phyloP scores from a whole-genome alignment of 2,329 filamentous ascomycete genomes.

The Ophiostoma populinum region DNA sequence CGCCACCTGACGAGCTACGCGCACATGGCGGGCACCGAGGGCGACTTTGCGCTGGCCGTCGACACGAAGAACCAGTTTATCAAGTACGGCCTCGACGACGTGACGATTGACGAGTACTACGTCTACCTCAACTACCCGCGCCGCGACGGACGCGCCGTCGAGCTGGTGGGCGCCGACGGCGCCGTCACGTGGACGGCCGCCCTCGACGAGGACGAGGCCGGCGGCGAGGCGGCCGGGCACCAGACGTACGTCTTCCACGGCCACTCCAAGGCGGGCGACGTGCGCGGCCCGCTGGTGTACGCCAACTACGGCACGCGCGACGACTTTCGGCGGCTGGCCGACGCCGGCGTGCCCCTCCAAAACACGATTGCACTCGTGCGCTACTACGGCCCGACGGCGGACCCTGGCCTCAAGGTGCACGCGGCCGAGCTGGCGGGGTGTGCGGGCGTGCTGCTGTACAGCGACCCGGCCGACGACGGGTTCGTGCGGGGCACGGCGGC shows the following conservation, averaged over 20 bases:
- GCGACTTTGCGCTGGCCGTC: constrained; percentile 70
- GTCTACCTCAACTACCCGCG: constrained; percentile 90
- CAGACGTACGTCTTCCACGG: constrained; percentile 76
- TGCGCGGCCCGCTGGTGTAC: constrained; percentile 73
- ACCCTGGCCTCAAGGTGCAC: constrained; percentile 70
- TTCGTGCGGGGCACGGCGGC: constrained; percentile 56
- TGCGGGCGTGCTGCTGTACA: constrained; percentile 79
- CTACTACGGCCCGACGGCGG: constrained; percentile 56
- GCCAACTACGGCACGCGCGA: constrained; percentile 78
- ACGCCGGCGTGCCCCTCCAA: constrained; percentile 54
- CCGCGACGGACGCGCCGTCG: constrained; percentile 57
- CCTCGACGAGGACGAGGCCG: constrained; percentile 65
- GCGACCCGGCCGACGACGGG: constrained; percentile 65
- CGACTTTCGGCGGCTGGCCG: constrained; percentile 59
- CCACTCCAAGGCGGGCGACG: constrained; percentile 72
- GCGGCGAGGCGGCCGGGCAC: constrained; percentile 41
- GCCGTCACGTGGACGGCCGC: constrained; percentile 55
- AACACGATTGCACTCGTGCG: constrained; percentile 74
- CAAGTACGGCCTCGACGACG: constrained; percentile 54
- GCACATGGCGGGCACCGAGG: constrained; percentile 87
- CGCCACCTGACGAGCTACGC: constrained; percentile 67
- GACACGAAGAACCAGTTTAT: constrained; percentile 68
- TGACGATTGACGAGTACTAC: constrained; percentile 60
- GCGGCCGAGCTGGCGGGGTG: constrained; percentile 77
- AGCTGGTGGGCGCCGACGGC: constrained; percentile 55